Base-by-base conservation (phyloP, 352 stramenopile genomes). In the Pythium utonaiense region DNA sequence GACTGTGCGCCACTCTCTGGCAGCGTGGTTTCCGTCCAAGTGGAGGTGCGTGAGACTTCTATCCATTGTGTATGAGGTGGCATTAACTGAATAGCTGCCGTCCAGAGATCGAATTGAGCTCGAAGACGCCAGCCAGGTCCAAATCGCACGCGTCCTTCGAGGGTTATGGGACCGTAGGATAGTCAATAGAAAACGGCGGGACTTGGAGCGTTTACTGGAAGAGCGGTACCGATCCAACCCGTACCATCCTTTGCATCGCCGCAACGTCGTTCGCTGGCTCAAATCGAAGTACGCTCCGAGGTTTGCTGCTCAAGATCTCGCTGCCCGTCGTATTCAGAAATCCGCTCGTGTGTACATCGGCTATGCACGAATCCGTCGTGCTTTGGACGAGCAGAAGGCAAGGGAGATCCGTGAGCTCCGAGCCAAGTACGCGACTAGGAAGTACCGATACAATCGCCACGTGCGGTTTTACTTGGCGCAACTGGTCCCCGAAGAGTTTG, bases 11-110 rank as follows among this genome's bases (percentile, higher is more conserved):
- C 60, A 64, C 8, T 85, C 67, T 53, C 60, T 92, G 4, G 38
- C 62, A 0, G 66, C 74, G 16, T 92, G 83, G 83, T 90, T 90
- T 52, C 83, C 83, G 4, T 64, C 62, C 8, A 88, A 89, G 45
- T 92, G 83, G 83, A 77, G 81, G 80, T 87, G n/a, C n/a, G n/a
- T n/a, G n/a, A n/a, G n/a, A n/a, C n/a, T n/a, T n/a, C n/a, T n/a
- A n/a, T n/a, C n/a, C n/a, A n/a, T n/a, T n/a, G n/a, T n/a, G n/a
- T n/a, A n/a, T n/a, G n/a, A n/a, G n/a, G n/a, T n/a, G n/a, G n/a
- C n/a, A n/a, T n/a, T n/a, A n/a, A n/a, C n/a, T n/a, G n/a, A n/a
- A n/a, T n/a, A n/a, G n/a, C n/a, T n/a, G n/a, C n/a, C n/a, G n/a
- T n/a, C 24, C 60, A 89, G 80, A 67, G 70, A 78, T 31, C 80